phyloP scores from a whole-genome alignment of 2,329 filamentous ascomycete genomes.

The Lasiodiplodia sp. region DNA sequence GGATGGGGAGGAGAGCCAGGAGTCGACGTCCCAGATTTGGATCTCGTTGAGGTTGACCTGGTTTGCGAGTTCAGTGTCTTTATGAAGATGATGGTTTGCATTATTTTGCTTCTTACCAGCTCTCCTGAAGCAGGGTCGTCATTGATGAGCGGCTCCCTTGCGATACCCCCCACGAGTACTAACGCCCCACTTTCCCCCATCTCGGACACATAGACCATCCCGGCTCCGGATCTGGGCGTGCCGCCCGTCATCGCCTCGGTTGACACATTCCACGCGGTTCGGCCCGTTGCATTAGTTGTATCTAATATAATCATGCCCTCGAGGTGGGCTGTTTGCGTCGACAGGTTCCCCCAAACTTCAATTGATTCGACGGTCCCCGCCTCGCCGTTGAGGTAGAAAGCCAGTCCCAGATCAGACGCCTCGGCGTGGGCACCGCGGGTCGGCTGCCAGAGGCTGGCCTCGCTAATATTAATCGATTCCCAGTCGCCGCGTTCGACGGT shows the following conservation, averaged over 20 bases:
- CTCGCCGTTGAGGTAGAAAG: slow-evolving; percentile 51
- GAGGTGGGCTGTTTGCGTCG: neutral
- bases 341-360: slow-evolving; percentile 2
- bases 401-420: slow-evolving; percentile 46
- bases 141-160: neutral
- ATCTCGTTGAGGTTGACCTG: neutral
- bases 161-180: neutral
- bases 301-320: slow-evolving; percentile 11
- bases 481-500: neutral
- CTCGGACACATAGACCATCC: neutral
- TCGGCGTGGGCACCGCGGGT: slow-evolving; percentile 50
- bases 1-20: neutral
- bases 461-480: neutral
- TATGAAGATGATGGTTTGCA: no score
- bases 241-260: neutral
- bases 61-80: no score
- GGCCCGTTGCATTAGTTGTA: neutral
- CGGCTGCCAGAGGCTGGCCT: slow-evolving; percentile 33
- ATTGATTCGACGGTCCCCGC: neutral
- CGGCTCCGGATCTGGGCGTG: neutral
- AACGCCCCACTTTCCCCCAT: slow-evolving; percentile 6
- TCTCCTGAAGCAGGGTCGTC: slow-evolving; percentile 13
- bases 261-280: slow-evolving; percentile 7
- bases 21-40: slow-evolving; percentile 11
- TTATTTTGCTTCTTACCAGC: neutral